Evolutionary conservation across 805 yeast species (phyloP), one percentile per base, ranked within the genome.

Genomic region (Wickerhamomyces silvicola): DNA sequence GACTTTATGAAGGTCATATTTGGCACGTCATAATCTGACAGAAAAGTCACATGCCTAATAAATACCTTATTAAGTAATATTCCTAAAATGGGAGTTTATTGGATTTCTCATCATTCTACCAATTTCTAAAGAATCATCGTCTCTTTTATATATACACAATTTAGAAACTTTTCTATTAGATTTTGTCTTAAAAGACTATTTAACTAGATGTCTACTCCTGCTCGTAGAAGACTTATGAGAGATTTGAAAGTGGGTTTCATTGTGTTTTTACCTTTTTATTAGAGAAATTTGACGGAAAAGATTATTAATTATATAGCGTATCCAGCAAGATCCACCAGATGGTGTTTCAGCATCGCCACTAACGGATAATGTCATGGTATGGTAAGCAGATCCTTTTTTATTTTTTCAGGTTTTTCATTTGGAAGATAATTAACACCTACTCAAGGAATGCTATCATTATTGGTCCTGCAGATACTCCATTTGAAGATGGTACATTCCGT

Each of bases 191-290:
- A n/a, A n/a, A n/a, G n/a, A n/a, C n/a, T n/a, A n/a, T n/a, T n/a
- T n/a, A n/a, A n/a, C n/a, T 52, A 18, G 24, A 90, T 90, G 98
- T 88, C 97, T 7, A 92, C 98, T 7, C 92, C 96, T 11, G 98
- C 98, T n/a, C 78, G 95, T 59, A 82, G 96, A 76, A 78, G 98
- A 66, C 76, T 92, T 51, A 92, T 92, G 97, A 83, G 98, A 60
- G 98, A 92, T 62, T 86, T 92, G 63, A 88, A 87, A 60, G 83
- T 80, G 61, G 28, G 81, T 46, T 6, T n/a, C n/a, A n/a, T n/a
- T n/a, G n/a, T 90, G 98, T 88, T 97, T 7, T 92, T 98, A 7
- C 92, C 96, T 11, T 98, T 98, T n/a, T 78, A 95, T 59, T 82
- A 96, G 75, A 78, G 98, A 66, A 76, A 92, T 51, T 92, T 92